These are phyloP conservation scores for Trametes gibbosa DNA, from an alignment of 768 basidiomycete genomes.

Conservation along the genomic window DNA sequence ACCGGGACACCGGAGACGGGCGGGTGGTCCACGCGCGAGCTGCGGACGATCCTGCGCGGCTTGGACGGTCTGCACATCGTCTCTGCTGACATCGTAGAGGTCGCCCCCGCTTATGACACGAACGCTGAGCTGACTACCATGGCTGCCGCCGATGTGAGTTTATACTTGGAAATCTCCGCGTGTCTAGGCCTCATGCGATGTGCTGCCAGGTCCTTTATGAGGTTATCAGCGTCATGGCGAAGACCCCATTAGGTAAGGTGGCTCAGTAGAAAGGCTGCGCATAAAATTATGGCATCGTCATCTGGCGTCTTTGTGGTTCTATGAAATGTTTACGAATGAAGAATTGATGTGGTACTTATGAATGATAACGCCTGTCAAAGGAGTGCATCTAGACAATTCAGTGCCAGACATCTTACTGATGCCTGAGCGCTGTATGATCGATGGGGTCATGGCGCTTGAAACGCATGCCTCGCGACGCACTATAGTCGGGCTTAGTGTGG, in stretches of 20 bases:
- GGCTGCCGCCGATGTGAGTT: slow-evolving; percentile 58
- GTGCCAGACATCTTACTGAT: too few species aligned
- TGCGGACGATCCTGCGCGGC: slow-evolving; percentile 73
- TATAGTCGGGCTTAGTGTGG: too few species aligned
- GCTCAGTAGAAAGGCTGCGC: slow-evolving; percentile 1
- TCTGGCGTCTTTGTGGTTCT: background rate
- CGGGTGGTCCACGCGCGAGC: slow-evolving; percentile 81
- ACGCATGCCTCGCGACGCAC: too few species aligned
- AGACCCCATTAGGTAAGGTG: slow-evolving; percentile 68
- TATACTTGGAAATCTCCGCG: background rate
- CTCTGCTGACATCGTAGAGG: slow-evolving; percentile 82
- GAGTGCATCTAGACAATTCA: too few species aligned
- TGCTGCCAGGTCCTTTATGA: slow-evolving; percentile 63
- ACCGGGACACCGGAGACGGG: slow-evolving; percentile 86
- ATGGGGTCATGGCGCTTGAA: too few species aligned
- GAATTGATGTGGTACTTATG: background rate
- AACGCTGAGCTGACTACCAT: slow-evolving; percentile 63
- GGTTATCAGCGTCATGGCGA: slow-evolving; percentile 76
- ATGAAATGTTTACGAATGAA: background rate
- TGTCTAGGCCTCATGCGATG: slow-evolving; percentile 18
- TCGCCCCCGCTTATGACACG: slow-evolving; percentile 77
- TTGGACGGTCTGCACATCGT: slow-evolving; percentile 75
- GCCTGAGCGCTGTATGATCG: too few species aligned
- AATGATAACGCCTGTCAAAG: background rate
- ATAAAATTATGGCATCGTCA: background rate